phyloP scores from a whole-genome alignment of 2,329 filamentous ascomycete genomes.

The Coleophoma cylindrospora region DNA sequence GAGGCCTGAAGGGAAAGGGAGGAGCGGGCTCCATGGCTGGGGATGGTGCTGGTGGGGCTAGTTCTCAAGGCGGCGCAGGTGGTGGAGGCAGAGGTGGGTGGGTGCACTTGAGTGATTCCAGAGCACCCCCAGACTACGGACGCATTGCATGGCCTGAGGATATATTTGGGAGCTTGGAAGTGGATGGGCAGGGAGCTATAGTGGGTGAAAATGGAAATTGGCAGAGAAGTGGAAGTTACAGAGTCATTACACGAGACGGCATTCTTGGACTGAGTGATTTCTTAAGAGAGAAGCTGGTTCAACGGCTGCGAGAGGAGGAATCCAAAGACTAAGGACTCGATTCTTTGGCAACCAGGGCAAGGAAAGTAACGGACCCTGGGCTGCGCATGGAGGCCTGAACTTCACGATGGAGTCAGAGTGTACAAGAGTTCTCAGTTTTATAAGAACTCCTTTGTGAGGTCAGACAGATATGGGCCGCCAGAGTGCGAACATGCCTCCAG shows the following conservation, averaged over 20 bases:
- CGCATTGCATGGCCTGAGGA: conserved; percentile 66
- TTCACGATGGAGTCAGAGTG: no score
- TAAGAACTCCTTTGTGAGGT: no score
- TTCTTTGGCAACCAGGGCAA: background rate
- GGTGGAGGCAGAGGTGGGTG: conserved; percentile 56
- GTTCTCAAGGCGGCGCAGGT: conserved; percentile 54
- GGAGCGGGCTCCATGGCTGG: conserved; percentile 29
- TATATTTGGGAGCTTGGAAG: conserved; percentile 64
- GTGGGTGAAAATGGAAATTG: conserved; percentile 42
- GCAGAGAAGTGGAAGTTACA: conserved; percentile 49
- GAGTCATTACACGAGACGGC: conserved; percentile 20
- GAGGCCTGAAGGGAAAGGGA: conserved; percentile 29
- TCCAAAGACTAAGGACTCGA: conserved; percentile 13
- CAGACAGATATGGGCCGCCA: no score
- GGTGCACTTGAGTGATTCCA: conserved; percentile 59
- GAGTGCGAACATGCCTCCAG: no score
- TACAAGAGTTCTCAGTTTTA: background rate
- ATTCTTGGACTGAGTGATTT: conserved; percentile 51
- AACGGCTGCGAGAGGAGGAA: conserved; percentile 48
- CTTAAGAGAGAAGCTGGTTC: conserved; percentile 46
- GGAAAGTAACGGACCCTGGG: no score
- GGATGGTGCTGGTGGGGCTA: conserved; percentile 49
- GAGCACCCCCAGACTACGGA: conserved; percentile 63
- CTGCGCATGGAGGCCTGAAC: no score
- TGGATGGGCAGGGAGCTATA: conserved; percentile 51